Conservation (phyloP, 2,329 filamentous ascomycete species). For the Colletotrichum liaoningense region DNA sequence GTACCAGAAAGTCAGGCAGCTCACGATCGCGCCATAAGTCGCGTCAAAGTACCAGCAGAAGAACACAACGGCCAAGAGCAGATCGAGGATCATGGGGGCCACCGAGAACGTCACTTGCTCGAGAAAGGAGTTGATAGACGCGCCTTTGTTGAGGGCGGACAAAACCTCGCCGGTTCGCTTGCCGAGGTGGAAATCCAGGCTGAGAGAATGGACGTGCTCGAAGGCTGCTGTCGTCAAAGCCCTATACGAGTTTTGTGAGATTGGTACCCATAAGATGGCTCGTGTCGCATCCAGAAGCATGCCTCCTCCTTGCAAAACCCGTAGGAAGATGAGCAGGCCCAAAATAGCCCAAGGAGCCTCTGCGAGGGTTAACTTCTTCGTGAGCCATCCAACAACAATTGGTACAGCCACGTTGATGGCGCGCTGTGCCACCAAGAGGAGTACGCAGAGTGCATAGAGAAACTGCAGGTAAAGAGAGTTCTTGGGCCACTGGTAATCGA, state of each 20-base stretch:
- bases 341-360: constrained; percentile 73
- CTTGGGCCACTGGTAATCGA: constrained; percentile 95
- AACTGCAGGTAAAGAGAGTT: constrained; percentile 80
- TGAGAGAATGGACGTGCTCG: constrained; percentile 95
- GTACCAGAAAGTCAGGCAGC: constrained; percentile 94
- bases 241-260: constrained; percentile 96
- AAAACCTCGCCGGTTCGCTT: constrained; percentile 97
- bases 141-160: constrained; percentile 95
- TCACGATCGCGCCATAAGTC: constrained; percentile 84
- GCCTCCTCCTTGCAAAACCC: constrained; percentile 88
- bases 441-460: constrained; percentile 84
- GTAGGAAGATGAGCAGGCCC: constrained; percentile 81
- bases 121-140: constrained; percentile 94
- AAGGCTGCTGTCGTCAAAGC: constrained; percentile 95
- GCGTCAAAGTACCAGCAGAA: constrained; percentile 81
- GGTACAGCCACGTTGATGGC: constrained; percentile 90
- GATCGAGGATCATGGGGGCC: constrained; percentile 91
- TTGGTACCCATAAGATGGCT: constrained; percentile 92
- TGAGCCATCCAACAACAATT: constrained; percentile 82
- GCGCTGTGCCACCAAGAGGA: constrained; percentile 83
- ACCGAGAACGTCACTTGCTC: constrained; percentile 98
- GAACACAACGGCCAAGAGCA: constrained; percentile 85
- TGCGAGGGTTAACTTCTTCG: constrained; percentile 68
- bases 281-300: constrained; percentile 86
- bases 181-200: constrained; percentile 94